These are phyloP conservation scores for Fusarium nygamai DNA, from an alignment of 2,329 filamentous ascomycete species.

Conservation along the genomic window DNA sequence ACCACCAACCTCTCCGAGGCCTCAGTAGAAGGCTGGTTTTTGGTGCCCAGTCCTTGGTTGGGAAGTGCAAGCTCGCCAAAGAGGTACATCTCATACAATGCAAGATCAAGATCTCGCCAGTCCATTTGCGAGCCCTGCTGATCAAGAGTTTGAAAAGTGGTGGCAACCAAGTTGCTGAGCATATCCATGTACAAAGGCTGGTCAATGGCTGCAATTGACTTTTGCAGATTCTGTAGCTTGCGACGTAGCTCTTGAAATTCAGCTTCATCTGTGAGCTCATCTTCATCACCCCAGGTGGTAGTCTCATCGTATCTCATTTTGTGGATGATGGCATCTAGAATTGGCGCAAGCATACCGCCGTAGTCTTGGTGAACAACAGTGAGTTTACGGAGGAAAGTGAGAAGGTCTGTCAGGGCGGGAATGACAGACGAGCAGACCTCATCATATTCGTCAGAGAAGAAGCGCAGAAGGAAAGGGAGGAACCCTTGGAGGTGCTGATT, in stretches of 20 bases:
- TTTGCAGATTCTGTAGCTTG: slow-evolving; percentile 88
- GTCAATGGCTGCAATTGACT: slow-evolving; percentile 89
- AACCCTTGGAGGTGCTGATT: slow-evolving; percentile 86
- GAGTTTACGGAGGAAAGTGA: slow-evolving; percentile 89
- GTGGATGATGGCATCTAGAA: slow-evolving; percentile 88
- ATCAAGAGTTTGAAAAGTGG: slow-evolving; percentile 83
- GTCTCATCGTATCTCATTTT: slow-evolving; percentile 99
- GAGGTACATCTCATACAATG: slow-evolving; percentile 92
- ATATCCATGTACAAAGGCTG: slow-evolving; percentile 89
- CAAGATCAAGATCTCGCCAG: slow-evolving; percentile 95
- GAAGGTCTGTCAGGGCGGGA: slow-evolving; percentile 88
- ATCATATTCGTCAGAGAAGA: slow-evolving; percentile 98
- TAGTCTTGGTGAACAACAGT: slow-evolving; percentile 78
- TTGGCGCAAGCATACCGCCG: slow-evolving; percentile 83
- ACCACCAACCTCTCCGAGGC: slow-evolving; percentile 84
- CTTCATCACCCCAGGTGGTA: slow-evolving; percentile 90
- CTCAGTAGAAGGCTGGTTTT: slow-evolving; percentile 81
- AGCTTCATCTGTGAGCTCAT: slow-evolving; percentile 94
- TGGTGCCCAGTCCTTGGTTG: slow-evolving; percentile 85
- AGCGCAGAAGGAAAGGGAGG: slow-evolving; percentile 86
- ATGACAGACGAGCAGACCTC: slow-evolving; percentile 98
- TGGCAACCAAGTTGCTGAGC: slow-evolving; percentile 86
- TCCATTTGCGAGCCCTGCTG: slow-evolving; percentile 80
- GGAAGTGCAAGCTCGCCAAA: slow-evolving; percentile 95
- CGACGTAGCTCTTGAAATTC: slow-evolving; percentile 97